phyloP scores from a whole-genome alignment of 768 basidiomycete species.

The Coprinopsis strossmayeri region DNA sequence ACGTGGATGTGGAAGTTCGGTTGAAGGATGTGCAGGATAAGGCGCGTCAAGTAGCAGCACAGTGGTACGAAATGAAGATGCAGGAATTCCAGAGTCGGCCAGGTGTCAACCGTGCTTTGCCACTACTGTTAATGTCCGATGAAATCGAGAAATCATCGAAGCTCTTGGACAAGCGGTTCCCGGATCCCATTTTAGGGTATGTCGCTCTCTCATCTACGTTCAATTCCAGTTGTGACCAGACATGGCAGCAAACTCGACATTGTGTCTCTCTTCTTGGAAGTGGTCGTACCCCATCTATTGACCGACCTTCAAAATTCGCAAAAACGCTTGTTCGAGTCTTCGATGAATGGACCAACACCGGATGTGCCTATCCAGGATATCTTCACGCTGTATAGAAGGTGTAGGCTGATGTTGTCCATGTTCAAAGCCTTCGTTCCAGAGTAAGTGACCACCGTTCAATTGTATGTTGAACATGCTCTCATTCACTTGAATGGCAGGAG shows the following conservation, averaged over 20 bases:
- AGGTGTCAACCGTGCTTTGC: slow-evolving; percentile 77
- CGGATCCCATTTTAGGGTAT: slow-evolving; percentile 75
- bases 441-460: slow-evolving; percentile 36
- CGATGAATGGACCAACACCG: slow-evolving; percentile 81
- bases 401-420: slow-evolving; percentile 73
- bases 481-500: slow-evolving; percentile 25
- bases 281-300: slow-evolving; percentile 58
- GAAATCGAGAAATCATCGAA: slow-evolving; percentile 87
- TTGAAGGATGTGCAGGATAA: slow-evolving; percentile 62
- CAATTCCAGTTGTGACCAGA: background rate
- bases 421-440: slow-evolving; percentile 70
- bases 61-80: slow-evolving; percentile 59
- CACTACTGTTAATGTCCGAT: slow-evolving; percentile 76
- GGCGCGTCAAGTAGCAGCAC: slow-evolving; percentile 49
- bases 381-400: slow-evolving; percentile 78
- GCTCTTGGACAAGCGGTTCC: slow-evolving; percentile 80
- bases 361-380: slow-evolving; percentile 88
- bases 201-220: slow-evolving; percentile 19
- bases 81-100: slow-evolving; percentile 59
- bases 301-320: slow-evolving; percentile 62
- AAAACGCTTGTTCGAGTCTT: slow-evolving; percentile 73
- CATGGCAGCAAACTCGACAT: slow-evolving; percentile 58
- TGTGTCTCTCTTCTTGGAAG: slow-evolving; percentile 67
- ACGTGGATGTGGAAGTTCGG: slow-evolving; percentile 66
- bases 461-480: background rate